Conservation (phyloP, 169 alveolate species). For the Neospora caninum region DNA sequence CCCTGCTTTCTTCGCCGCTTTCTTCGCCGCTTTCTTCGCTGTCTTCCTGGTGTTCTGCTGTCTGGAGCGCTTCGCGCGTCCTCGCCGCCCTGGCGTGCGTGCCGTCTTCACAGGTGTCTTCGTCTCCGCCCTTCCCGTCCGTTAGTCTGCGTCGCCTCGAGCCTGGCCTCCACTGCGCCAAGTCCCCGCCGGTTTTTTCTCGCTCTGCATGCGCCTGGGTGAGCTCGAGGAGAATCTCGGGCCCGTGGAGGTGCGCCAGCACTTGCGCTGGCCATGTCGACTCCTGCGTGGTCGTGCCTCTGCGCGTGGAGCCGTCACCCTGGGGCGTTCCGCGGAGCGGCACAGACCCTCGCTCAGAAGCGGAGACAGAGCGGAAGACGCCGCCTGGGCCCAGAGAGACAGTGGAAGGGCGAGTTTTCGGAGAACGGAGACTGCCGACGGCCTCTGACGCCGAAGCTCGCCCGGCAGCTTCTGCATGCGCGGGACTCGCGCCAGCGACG, state of each 20-base stretch:
- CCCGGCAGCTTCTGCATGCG: neutral
- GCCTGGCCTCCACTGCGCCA: no score
- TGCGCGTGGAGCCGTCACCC: neutral
- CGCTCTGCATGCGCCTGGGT: neutral
- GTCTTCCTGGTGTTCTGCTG: neutral
- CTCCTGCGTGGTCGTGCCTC: neutral
- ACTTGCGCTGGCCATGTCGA: neutral
- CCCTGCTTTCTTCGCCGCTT: neutral
- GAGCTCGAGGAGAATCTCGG: constrained; percentile 7
- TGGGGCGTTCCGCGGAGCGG: neutral
- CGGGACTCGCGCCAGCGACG: neutral
- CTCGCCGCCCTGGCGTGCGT: no score
- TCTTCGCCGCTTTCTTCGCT: neutral
- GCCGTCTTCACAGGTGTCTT: no score
- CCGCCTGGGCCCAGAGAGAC: neutral
- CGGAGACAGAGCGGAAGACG: neutral
- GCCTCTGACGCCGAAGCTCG: neutral
- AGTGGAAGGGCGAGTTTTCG: neutral
- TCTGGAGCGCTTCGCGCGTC: no score
- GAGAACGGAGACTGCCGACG: neutral
- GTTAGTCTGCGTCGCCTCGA: no score
- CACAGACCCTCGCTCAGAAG: neutral
- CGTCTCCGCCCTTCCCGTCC: no score
- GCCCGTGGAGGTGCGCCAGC: neutral
- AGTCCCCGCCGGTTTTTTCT: no score